phyloP scores from a whole-genome alignment of 441 rosid species.

The Eutrema salsugineum region DNA sequence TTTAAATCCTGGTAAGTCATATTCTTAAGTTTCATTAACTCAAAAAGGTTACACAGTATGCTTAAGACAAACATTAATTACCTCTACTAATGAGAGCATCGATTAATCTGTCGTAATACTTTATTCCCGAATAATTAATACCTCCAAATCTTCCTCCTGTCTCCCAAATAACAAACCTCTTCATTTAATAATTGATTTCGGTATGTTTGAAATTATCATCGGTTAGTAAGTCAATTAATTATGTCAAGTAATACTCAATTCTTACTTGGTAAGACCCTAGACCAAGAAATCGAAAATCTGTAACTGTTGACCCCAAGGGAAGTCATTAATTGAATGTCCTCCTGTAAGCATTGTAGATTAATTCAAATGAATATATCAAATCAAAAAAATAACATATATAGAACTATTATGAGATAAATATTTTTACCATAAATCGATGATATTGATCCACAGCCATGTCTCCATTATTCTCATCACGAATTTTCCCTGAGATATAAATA shows the following conservation, averaged over 20 bases:
- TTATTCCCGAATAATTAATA: conserved; percentile 40
- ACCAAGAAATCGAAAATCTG: conserved; percentile 52
- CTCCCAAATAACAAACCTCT: background rate
- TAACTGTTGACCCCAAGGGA: conserved; percentile 45
- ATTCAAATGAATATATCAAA: too few species aligned
- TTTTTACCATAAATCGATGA: conserved; percentile 41
- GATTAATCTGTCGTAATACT: conserved; percentile 44
- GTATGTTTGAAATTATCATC: too few species aligned
- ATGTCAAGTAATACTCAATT: background rate
- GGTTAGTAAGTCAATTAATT: too few species aligned
- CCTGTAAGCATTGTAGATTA: conserved; percentile 20
- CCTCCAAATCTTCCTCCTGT: conserved; percentile 52
- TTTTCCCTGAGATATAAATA: conserved; percentile 33
- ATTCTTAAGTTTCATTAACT: background rate
- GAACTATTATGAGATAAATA: background rate
- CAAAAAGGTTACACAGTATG: background rate
- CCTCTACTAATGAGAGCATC: conserved; percentile 42
- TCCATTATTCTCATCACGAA: conserved; percentile 36
- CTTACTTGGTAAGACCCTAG: conserved; percentile 55
- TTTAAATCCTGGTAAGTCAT: background rate
- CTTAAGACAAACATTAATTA: background rate
- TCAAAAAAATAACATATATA: too few species aligned
- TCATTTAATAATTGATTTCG: background rate
- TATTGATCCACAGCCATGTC: conserved; percentile 46
- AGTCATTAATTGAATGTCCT: conserved; percentile 45